Evolutionary conservation across 257 asterid species (phyloP).

Genomic region (Lycium ferocissimum): DNA sequence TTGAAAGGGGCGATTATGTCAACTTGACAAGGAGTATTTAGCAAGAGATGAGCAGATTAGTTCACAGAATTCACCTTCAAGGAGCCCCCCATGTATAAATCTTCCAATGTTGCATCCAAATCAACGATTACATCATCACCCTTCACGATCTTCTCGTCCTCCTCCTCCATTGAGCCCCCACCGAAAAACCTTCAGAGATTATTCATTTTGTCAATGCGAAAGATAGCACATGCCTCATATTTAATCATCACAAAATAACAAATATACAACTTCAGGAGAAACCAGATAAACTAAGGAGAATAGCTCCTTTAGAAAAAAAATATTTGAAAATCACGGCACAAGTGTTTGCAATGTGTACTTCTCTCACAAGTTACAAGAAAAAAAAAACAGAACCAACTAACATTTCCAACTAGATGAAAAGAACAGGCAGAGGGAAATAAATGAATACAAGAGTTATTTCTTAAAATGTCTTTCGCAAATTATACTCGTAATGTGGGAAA

Average conservation of each 20-base stretch:
- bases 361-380: neutral
- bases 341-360: neutral
- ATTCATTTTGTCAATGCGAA: conserved; percentile 36
- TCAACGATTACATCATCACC: conserved; percentile 96
- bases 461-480: neutral
- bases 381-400: conserved; percentile 4
- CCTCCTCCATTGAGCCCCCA: conserved; percentile 92
- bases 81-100: conserved; percentile 92
- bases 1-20: neutral
- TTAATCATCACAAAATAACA: neutral
- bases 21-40: conserved; percentile 7
- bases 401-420: neutral
- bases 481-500: neutral
- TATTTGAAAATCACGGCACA: neutral
- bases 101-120: conserved; percentile 93
- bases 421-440: neutral
- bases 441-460: neutral
- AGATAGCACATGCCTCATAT: neutral
- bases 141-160: conserved; percentile 87
- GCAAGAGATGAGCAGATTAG: conserved; percentile 15
- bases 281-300: conserved; percentile 11
- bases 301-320: neutral
- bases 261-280: neutral
- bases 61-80: conserved; percentile 61
- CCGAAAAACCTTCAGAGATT: conserved; percentile 73